Conservation (phyloP, 495 filamentous ascomycete species). For the Saxispiralis lemnorum region DNA sequence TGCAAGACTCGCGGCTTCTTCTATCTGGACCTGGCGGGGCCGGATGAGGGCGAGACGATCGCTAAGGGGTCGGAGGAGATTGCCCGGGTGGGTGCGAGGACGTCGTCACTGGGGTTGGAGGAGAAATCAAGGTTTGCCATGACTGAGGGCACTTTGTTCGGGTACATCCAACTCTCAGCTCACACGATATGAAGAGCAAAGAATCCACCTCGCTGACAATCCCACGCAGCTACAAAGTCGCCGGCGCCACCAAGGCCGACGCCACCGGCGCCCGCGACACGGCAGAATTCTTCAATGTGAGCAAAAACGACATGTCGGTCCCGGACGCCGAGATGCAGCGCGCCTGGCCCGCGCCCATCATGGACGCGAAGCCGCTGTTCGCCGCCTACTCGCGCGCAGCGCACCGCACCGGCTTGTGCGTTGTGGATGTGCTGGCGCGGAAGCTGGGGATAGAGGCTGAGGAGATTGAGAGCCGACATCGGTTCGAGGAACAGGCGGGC, state of each 20-base stretch:
- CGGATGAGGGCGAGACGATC: constrained; percentile 12
- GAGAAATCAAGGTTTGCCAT: constrained; percentile 14
- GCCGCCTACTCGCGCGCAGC: constrained; percentile 9
- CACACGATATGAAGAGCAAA: too few relatives aligned
- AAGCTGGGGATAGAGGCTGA: constrained; percentile 9
- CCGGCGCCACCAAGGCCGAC: constrained; percentile 15
- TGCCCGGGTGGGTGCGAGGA: constrained; percentile 7
- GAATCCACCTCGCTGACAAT: background rate
- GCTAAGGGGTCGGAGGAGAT: constrained; percentile 14
- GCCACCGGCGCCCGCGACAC: constrained; percentile 10
- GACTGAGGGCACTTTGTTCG: constrained; percentile 9
- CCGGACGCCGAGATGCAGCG: constrained; percentile 8
- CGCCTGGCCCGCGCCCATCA: constrained; percentile 5
- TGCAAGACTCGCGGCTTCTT: constrained; percentile 17
- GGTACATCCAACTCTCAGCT: constrained; percentile 1
- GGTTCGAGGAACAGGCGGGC: constrained; percentile 11
- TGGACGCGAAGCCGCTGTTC: constrained; percentile 9
- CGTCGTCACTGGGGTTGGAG: constrained; percentile 2
- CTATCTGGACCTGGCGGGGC: constrained; percentile 16
- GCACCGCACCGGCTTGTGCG: constrained; percentile 11
- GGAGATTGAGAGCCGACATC: constrained; percentile 10
- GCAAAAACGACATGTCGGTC: constrained; percentile 18
- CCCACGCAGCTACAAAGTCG: constrained; percentile 10
- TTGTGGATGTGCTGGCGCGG: constrained; percentile 12
- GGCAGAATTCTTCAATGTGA: constrained; percentile 17